Percentiles rank a stretch among this genome's conserved stretches.
phyloP scores from a whole-genome alignment of 371 early-diverging fungal species.

The Mucor saturninus region DNA sequence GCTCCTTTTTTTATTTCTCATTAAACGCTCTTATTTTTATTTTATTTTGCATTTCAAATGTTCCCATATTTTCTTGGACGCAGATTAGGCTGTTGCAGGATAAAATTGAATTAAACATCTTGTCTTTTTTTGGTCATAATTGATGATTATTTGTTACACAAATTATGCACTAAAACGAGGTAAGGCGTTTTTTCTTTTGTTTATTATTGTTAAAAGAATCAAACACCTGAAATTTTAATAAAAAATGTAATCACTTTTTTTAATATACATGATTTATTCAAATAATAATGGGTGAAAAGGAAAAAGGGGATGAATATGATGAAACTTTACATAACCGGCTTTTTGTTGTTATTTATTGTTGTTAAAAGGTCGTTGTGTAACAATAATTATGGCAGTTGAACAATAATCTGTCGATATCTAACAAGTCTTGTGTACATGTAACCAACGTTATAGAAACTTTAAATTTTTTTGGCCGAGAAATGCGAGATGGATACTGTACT shows the following conservation, averaged over 20 bases:
- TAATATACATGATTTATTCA: too few species aligned
- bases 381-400: neutral
- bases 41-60: too few species aligned
- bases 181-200: neutral
- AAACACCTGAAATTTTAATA: neutral
- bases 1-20: neutral
- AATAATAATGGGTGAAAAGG: too few species aligned
- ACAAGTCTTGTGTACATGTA: neutral
- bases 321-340: neutral
- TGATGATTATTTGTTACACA: constrained; percentile 4
- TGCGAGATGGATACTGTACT: neutral
- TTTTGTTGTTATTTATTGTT: constrained; percentile 1
- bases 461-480: neutral
- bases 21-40: too few species aligned
- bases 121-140: neutral
- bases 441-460: constrained; percentile 1
- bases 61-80: too few species aligned
- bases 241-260: too few species aligned
- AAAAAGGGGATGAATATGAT: neutral
- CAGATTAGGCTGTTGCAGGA: neutral
- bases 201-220: neutral
- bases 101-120: neutral
- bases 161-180: constrained; percentile 8
- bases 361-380: neutral
- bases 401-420: neutral